A percentile compares a stretch with the other conserved stretches of the same genome.
Conservation (phyloP, 2,329 filamentous ascomycete genomes). For the Xylaria sp. region DNA sequence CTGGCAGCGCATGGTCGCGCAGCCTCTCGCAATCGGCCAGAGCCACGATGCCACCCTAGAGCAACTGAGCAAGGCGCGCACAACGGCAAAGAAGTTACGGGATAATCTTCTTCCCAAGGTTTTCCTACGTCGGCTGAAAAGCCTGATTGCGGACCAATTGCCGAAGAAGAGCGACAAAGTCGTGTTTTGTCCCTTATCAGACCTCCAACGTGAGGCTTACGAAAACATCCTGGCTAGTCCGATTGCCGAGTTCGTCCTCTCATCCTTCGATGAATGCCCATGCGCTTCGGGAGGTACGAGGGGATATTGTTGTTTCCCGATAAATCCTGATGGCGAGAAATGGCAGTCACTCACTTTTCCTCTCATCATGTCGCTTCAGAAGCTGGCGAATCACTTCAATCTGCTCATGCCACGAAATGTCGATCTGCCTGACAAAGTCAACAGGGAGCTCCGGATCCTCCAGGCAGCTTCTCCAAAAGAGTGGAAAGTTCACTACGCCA, state of each 20-base stretch:
- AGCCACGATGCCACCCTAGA: slow-evolving; percentile 83
- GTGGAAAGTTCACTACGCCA: slow-evolving; percentile 69
- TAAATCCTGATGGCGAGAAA: slow-evolving; percentile 54
- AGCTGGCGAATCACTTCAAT: slow-evolving; percentile 88
- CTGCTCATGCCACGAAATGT: slow-evolving; percentile 66
- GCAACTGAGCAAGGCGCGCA: slow-evolving; percentile 74
- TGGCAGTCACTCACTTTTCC: slow-evolving; percentile 84
- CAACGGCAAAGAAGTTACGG: slow-evolving; percentile 77
- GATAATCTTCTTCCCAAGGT: slow-evolving; percentile 83
- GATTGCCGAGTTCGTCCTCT: slow-evolving; percentile 62
- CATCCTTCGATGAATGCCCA: slow-evolving; percentile 60
- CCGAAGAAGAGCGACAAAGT: slow-evolving; percentile 93
- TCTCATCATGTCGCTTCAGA: slow-evolving; percentile 73
- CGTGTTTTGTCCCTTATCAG: slow-evolving; percentile 88
- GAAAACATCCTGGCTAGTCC: slow-evolving; percentile 72
- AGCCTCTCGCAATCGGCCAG: slow-evolving; percentile 79
- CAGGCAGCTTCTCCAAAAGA: slow-evolving; percentile 66
- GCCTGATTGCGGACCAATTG: slow-evolving; percentile 82
- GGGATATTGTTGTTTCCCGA: slow-evolving; percentile 74
- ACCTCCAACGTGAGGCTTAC: slow-evolving; percentile 76
- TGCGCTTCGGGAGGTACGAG: slow-evolving; percentile 64
- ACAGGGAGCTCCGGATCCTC: slow-evolving; percentile 70
- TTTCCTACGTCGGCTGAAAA: slow-evolving; percentile 90
- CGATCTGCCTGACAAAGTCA: slow-evolving; percentile 66
- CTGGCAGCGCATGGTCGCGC: slow-evolving; percentile 74